These are phyloP conservation scores for Fusarium heterosporum DNA, from an alignment of 2,329 filamentous ascomycete genomes.

Conservation along the genomic window DNA sequence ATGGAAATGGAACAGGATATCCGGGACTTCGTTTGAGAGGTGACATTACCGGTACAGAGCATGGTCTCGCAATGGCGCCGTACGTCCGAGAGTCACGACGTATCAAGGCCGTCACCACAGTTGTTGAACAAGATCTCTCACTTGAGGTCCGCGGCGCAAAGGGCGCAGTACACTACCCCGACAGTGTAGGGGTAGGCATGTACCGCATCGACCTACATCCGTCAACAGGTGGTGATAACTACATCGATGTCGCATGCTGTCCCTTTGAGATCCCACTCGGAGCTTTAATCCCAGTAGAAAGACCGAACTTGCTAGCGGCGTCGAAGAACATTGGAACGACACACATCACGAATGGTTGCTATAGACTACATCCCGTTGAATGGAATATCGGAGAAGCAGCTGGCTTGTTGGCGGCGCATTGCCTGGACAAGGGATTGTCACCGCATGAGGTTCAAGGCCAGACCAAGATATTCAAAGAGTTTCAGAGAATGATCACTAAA, in stretches of 20 bases:
- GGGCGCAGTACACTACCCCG: slow-evolving; percentile 42
- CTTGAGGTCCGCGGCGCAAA: slow-evolving; percentile 36
- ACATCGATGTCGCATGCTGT: slow-evolving; percentile 48
- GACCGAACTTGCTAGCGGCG: slow-evolving; percentile 41
- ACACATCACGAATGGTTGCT: slow-evolving; percentile 48
- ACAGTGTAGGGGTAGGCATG: slow-evolving; percentile 48
- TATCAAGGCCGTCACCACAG: slow-evolving; percentile 42
- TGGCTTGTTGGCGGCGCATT: slow-evolving; percentile 43
- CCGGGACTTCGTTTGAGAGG: slow-evolving; percentile 45
- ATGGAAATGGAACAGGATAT: slow-evolving; percentile 41
- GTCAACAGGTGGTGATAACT: slow-evolving; percentile 47
- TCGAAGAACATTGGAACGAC: slow-evolving; percentile 49
- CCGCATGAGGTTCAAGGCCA: slow-evolving; percentile 41
- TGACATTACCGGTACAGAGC: slow-evolving; percentile 45
- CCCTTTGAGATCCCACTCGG: slow-evolving; percentile 47
- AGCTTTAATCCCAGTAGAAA: slow-evolving; percentile 36
- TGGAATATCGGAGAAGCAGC: slow-evolving; percentile 48
- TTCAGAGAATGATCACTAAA: slow-evolving; percentile 13
- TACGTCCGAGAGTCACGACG: slow-evolving; percentile 46
- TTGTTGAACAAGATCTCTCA: slow-evolving; percentile 46
- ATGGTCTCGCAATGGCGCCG: slow-evolving; percentile 47
- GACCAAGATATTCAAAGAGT: slow-evolving; percentile 12
- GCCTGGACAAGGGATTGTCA: slow-evolving; percentile 32
- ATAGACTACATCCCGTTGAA: slow-evolving; percentile 46
- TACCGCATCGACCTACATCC: slow-evolving; percentile 48